Conservation (phyloP, 2,329 filamentous ascomycete genomes). For the Hypomyces perniciosus region DNA sequence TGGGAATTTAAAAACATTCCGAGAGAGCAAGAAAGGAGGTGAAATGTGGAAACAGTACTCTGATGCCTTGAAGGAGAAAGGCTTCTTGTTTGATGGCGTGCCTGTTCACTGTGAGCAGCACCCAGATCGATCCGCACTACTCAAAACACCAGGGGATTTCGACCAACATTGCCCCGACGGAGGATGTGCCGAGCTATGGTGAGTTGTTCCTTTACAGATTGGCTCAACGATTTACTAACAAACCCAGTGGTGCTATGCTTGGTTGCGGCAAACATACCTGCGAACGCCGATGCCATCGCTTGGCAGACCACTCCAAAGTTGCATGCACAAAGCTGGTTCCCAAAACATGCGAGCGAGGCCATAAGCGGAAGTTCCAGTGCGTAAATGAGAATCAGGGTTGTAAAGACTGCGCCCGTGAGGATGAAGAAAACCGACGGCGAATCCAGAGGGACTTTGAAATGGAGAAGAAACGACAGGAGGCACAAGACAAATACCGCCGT, state of each 20-base stretch:
- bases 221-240: constrained; percentile 10
- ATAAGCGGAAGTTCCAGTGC: constrained; percentile 45
- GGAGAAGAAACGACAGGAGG: constrained; percentile 40
- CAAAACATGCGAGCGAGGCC: constrained; percentile 45
- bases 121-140: constrained; percentile 38
- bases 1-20: constrained; percentile 63
- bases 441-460: constrained; percentile 43
- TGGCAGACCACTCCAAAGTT: constrained; percentile 50
- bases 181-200: constrained; percentile 61
- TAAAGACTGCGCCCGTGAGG: constrained; percentile 45
- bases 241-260: constrained; percentile 40
- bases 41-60: constrained; percentile 54
- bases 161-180: constrained; percentile 59
- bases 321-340: constrained; percentile 31
- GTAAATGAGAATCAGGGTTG: constrained; percentile 37
- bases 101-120: constrained; percentile 57
- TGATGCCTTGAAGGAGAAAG: constrained; percentile 43
- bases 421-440: constrained; percentile 37
- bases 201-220: constrained; percentile 20
- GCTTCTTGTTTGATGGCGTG: constrained; percentile 53
- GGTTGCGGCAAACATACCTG: constrained; percentile 57
- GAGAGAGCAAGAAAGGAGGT: constrained; percentile 38
- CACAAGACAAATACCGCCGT: constrained; percentile 38
- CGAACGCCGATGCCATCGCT: constrained; percentile 53
- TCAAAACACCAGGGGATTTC: constrained; percentile 53